phyloP scores from a whole-genome alignment of 495 filamentous ascomycete genomes.

The Neurospora sp. region DNA sequence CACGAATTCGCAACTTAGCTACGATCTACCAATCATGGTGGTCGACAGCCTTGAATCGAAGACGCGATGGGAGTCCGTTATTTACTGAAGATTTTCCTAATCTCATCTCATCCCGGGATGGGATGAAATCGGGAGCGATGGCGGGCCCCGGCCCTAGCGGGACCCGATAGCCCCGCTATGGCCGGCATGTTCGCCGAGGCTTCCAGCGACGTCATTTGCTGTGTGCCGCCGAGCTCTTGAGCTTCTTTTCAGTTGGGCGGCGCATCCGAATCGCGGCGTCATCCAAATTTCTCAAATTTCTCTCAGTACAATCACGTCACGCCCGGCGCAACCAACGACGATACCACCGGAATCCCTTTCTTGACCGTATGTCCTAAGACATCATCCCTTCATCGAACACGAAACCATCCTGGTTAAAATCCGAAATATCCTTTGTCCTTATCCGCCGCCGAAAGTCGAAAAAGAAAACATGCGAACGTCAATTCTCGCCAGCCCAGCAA shows the following conservation, averaged over 20 bases:
- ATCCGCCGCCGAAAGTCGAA: not conserved
- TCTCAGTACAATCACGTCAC: not conserved
- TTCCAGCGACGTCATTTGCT: not conserved
- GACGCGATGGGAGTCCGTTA: not conserved
- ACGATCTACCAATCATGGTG: not conserved
- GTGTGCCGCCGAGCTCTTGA: not conserved
- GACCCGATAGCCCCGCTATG: not conserved
- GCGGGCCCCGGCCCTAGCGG: not conserved
- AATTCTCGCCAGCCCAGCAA: slow-evolving; percentile 8
- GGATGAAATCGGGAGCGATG: not conserved
- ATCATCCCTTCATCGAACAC: not conserved
- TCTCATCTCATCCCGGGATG: not conserved
- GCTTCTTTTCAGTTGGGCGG: not conserved
- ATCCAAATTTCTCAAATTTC: not conserved
- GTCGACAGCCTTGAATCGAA: not conserved
- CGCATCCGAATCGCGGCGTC: not conserved
- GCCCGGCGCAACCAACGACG: not conserved
- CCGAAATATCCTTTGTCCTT: not conserved
- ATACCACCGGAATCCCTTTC: not conserved
- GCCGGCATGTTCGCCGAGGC: not conserved
- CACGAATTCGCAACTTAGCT: not conserved
- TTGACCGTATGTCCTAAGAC: not conserved
- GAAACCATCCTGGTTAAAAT: not conserved
- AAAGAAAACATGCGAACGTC: slow-evolving; percentile 12
- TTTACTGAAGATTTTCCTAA: not conserved